Base-by-base conservation (phyloP, 1,284 basidiomycete species). In the Leucoagaricus sp. region DNA sequence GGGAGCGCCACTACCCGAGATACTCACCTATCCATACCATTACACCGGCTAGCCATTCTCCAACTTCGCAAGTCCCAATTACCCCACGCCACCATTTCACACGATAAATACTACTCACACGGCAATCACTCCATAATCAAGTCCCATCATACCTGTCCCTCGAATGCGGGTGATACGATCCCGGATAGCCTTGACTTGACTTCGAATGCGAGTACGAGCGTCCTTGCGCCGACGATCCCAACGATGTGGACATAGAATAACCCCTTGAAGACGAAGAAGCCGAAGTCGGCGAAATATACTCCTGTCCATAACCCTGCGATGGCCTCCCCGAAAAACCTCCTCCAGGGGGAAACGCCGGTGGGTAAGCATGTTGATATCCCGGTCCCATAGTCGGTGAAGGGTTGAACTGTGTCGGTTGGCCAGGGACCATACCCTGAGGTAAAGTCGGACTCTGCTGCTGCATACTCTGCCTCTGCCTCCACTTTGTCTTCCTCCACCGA, bases 141-240 rank as follows among this genome's bases (percentile, higher is more conserved):
- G 8, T 34, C 12, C 54, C 54, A 26, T 42, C 31, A 33, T 51
- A 26, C 29, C 28, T 49, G 47, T 51, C 49, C 23, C 25, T 57
- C n/a, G 40, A 26, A 13, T 50, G 23, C 5, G 55, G 41, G 7
- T 55, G 36, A 15, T 50, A 57, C 33, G 49, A 47, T 21, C 34
- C n/a, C 3, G 55, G 49, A 51, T 57, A 57, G 7, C 49, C 49
- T 23, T 33, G 42, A 21, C 44, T 29, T 6, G 49, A 17, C 13
- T 49, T 41, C 17, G 41, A 21, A 29, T 42, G 34, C 19, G 26
- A n/a, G 21, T 49, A 36, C 2, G 29, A 41, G 1, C 51, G 34
- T 46, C 40, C 28, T 26, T 42, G 54, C n/a, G 17, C 31, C 3
- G 33, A 10, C 8, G 49, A 23, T 40, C 49, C 55, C 48, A 53